Base-by-base conservation (phyloP, 1,284 basidiomycete species). In the Volvariella volvacea region DNA sequence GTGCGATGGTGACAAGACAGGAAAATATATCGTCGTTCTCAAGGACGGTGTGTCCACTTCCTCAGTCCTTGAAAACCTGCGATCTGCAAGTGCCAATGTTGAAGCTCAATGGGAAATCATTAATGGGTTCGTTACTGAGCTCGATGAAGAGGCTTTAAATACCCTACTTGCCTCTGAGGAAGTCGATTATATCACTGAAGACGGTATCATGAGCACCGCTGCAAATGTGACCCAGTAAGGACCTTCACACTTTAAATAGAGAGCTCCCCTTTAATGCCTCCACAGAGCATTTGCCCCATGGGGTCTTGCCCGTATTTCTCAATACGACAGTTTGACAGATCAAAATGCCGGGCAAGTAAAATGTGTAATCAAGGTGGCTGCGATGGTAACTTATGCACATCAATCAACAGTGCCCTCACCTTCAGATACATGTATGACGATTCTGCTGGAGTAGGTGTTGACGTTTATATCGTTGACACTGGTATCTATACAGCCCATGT, bases 131-230 rank as follows among this genome's bases (percentile, higher is more conserved):
- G n/a, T n/a, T n/a, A n/a, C n/a, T n/a, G n/a, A 28, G 12, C 12
- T 28, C 12, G 25, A 28, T 28, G 40, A 42, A 20, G 21, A 10
- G 8, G 22, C 40, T 7, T 22, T 42, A 12, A 30, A 25, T 28
- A 15, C n/a, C 8, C 40, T 42, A 8, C 40, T 19, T 42, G 40
- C 4, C 14, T 33, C 31, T 14, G 16, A 79, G 17, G 80, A 82
- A 51, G 83, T 90, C 44, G 80, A 76, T 50, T 82, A 74, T 57
- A 79, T 90, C 53, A 73, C 81, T 61, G 72, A 71, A 48, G 84
- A 88, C 59, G 77, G 79, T 56, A 61, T 78, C 54, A 71, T 79
- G 52, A 64, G 67, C 52, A 70, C 74, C 43, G 39, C 54, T 30
- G 44, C 43, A 2, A 58, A 61, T 62, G 43, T 15, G 46, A 28